These are phyloP conservation scores for Kodamaea anthophila DNA, from an alignment of 1,139 yeast species.

Conservation along the genomic window DNA sequence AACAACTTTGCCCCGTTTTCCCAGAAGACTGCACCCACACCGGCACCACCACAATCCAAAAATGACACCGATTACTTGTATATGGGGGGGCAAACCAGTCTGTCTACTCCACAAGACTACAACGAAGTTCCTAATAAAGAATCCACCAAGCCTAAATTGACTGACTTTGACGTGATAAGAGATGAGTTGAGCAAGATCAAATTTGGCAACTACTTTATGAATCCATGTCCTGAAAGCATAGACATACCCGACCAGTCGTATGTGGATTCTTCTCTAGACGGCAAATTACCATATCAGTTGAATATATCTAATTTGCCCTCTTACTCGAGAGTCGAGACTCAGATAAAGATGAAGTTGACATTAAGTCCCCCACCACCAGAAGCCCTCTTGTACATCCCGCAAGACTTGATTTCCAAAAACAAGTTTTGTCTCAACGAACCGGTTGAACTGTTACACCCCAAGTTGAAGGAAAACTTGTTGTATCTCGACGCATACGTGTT, in stretches of 20 bases:
- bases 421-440: constrained; percentile 61
- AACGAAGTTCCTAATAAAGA: not conserved
- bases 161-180: constrained; percentile 43
- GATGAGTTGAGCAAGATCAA: constrained; percentile 49
- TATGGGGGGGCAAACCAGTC: constrained; percentile 6
- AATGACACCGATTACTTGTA: constrained; percentile 18
- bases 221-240: constrained; percentile 31
- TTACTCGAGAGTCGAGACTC: constrained; percentile 90
- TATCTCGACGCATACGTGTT: constrained; percentile 64
- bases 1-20: no score
- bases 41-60: constrained; percentile 3
- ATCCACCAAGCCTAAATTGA: constrained; percentile 13
- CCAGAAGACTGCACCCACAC: constrained; percentile 6
- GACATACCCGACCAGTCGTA: constrained; percentile 28
- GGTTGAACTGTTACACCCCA: constrained; percentile 37
- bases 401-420: constrained; percentile 77
- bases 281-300: constrained; percentile 52
- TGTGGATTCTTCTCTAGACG: constrained; percentile 27
- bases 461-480: constrained; percentile 46
- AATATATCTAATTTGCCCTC: constrained; percentile 60
- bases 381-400: constrained; percentile 68
- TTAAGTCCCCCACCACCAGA: constrained; percentile 72
- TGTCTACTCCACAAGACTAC: constrained; percentile 9
- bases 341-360: constrained; percentile 67
- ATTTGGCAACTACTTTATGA: constrained; percentile 46